Conservation (phyloP, 2,329 filamentous ascomycete genomes). For the Colletotrichum cuscutae region DNA sequence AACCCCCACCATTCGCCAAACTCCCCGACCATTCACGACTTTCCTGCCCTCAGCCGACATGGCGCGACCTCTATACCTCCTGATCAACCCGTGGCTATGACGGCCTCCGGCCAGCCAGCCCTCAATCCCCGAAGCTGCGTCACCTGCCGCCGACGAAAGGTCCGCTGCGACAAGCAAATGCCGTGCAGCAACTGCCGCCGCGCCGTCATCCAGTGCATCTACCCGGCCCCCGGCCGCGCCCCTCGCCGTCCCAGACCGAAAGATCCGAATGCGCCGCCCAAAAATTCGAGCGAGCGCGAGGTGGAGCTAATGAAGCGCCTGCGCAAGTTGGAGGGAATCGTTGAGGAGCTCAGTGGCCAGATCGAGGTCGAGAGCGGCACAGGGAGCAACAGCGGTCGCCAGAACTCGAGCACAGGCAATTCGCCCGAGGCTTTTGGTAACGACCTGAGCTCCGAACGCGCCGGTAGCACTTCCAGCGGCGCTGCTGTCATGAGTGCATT, state of each 20-base stretch:
- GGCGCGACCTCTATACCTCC: conserved; percentile 32
- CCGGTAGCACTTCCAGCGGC: conserved; percentile 13
- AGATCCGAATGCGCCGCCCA: conserved; percentile 70
- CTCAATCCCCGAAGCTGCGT: conserved; percentile 62
- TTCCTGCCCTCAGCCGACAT: conserved; percentile 26
- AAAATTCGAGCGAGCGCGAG: conserved; percentile 70
- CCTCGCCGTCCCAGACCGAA: conserved; percentile 74
- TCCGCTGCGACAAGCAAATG: conserved; percentile 82
- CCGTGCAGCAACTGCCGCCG: conserved; percentile 80
- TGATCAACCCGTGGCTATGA: conserved; percentile 34
- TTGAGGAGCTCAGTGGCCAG: conserved; percentile 74
- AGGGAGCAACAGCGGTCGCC: conserved; percentile 36
- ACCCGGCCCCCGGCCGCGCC: conserved; percentile 78
- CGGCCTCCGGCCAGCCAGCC: conserved; percentile 41
- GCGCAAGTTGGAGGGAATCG: conserved; percentile 79
- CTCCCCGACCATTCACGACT: conserved; percentile 27
- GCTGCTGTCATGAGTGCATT: background rate
- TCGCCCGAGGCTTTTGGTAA: conserved; percentile 43
- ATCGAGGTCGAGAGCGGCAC: conserved; percentile 61
- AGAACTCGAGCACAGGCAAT: conserved; percentile 38
- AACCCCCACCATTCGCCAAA: conserved; percentile 30
- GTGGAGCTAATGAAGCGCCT: conserved; percentile 78
- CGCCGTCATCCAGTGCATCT: conserved; percentile 77
- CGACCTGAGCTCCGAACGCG: conserved; percentile 24
- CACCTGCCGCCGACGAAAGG: conserved; percentile 68